Base-by-base conservation (phyloP, 202 grass and related monocot species). In the Zoysia matrella region DNA sequence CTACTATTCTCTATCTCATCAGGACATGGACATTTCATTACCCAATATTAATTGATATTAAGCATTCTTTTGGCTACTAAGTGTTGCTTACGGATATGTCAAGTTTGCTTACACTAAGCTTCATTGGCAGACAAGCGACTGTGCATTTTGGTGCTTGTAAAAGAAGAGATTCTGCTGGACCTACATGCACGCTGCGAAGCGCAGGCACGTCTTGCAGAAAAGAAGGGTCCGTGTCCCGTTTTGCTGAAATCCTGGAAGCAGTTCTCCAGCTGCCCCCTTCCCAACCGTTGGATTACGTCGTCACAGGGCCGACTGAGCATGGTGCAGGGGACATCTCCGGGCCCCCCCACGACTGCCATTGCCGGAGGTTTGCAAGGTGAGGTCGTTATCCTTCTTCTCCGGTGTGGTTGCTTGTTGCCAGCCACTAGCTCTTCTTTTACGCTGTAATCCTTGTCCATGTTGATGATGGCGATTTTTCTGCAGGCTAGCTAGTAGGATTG, bases 191-290 rank as follows among this genome's bases (percentile, higher is more conserved):
- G 48, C 22, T 22, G 22, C 22, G 22, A 22, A 22, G 22, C 22
- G 22, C 22, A 22, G 22, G 22, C 22, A 22, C 22, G 22, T 70
- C 65, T 80, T 76, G 77, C 87, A 60, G 71, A 76, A 89, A 84
- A 89, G 63, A 72, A 71, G 82, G 63, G 42, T 70, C 1, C 36
- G 6, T 80, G 84, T 62, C 16, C 12, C 47, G 13, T 5, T 75
- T 65, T 60, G 77, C 87, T 81, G 82, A 89, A 85, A 81, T 67
- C 58, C 77, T 67, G 87, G 87, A 81, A 71, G 58, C 55, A 58
- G 55, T 58, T 58, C 55, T n/a, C 54, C 49, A 50, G 3, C 74
- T 74, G 4, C 62, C 64, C 62, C 62, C 42, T 44, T 64, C 47
- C 18, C 52, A 47, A 60, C 16, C 18, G 51, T 15, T 15, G 13